These are phyloP conservation scores for Dioszegia hungarica DNA, from an alignment of 768 basidiomycete species.

Conservation along the genomic window DNA sequence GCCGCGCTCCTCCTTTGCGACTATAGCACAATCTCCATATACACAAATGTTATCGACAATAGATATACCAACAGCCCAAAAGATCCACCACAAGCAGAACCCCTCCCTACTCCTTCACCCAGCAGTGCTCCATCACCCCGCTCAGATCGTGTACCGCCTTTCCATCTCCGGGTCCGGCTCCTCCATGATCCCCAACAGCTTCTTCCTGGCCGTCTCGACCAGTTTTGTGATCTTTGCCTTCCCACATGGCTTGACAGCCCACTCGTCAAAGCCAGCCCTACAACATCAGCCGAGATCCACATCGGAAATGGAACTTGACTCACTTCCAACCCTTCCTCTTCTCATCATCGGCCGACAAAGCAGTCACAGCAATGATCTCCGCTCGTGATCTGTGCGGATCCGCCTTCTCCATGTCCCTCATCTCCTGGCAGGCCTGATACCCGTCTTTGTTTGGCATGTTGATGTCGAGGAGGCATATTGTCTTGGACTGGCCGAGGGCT, in stretches of 20 bases:
- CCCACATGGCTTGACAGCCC: conserved; percentile 34
- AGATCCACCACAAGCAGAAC: too few species aligned
- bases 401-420: conserved; percentile 34
- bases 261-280: conserved; percentile 33
- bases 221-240: conserved; percentile 22
- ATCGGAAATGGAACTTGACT: conserved; percentile 6
- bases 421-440: conserved; percentile 33
- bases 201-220: conserved; percentile 22
- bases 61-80: too few species aligned
- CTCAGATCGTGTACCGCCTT: conserved; percentile 7
- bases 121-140: too few species aligned
- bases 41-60: too few species aligned
- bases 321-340: conserved; percentile 36
- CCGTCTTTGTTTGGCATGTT: conserved; percentile 47
- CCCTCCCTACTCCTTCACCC: too few species aligned
- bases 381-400: conserved; percentile 2
- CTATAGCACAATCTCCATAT: too few species aligned
- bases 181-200: conserved; percentile 12
- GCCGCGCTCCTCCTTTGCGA: too few species aligned
- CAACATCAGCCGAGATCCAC: neutral
- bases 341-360: conserved; percentile 38
- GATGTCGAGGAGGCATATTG: conserved; percentile 42
- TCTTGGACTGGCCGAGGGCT: conserved; percentile 9
- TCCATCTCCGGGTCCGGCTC: conserved; percentile 3
- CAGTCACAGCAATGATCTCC: conserved; percentile 44